Evolutionary conservation across 352 stramenopile species (phyloP).

Genomic region (Phytopythium ostracodes): DNA sequence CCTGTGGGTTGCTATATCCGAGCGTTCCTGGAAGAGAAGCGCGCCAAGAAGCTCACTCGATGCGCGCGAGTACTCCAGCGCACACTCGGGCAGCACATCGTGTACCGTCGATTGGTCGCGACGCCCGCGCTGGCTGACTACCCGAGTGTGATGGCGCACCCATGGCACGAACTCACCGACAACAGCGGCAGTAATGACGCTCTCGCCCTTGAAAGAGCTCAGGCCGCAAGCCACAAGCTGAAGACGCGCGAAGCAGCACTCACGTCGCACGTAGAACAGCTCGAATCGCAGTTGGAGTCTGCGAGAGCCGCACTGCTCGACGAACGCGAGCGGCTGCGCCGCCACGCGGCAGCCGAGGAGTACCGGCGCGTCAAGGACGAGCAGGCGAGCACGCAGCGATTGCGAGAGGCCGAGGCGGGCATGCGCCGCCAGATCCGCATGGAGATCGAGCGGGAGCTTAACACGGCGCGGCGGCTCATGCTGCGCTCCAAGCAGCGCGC

Average conservation of each 20-base stretch:
- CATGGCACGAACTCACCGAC: conserved; percentile 2
- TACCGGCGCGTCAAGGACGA: conserved; percentile 51
- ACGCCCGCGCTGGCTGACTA: conserved; percentile 27
- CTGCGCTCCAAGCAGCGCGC: conserved; percentile 23
- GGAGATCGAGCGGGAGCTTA: conserved; percentile 62
- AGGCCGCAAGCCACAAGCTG: conserved; percentile 19
- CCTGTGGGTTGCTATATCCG: conserved; percentile 27
- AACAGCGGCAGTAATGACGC: neutral
- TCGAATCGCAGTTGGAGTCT: conserved; percentile 23
- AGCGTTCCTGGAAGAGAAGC: conserved; percentile 25
- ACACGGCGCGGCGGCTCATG: conserved; percentile 38
- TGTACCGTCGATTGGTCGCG: conserved; percentile 26
- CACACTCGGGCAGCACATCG: conserved; percentile 19
- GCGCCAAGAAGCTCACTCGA: conserved; percentile 21
- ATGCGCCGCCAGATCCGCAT: conserved; percentile 53
- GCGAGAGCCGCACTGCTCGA: conserved; percentile 18
- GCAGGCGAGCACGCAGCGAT: conserved; percentile 22
- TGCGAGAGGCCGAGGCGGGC: conserved; percentile 34
- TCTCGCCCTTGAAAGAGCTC: conserved; percentile 14
- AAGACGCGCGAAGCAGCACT: conserved; percentile 25
- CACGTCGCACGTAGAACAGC: conserved; percentile 19
- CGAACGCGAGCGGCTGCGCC: conserved; percentile 43
- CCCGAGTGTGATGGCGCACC: conserved; percentile 16
- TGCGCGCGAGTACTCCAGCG: conserved; percentile 49
- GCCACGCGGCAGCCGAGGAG: conserved; percentile 40